Evolutionary conservation across 176 grass and related monocot species (phyloP).

Genomic region (Bolboschoenus planiculmis): DNA sequence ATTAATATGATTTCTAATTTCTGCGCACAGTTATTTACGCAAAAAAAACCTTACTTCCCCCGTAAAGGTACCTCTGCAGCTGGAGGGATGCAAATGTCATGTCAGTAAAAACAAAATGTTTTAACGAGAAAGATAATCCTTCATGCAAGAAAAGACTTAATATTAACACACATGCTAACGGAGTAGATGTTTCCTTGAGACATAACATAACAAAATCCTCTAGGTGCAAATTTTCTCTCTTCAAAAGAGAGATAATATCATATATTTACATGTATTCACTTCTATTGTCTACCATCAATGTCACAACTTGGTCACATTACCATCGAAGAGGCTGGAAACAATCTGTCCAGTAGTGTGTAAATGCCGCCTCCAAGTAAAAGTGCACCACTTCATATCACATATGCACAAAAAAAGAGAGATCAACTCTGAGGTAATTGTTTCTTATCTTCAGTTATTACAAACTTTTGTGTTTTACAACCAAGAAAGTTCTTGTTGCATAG

Average conservation of each 20-base stretch:
- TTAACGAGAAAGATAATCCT: not conserved
- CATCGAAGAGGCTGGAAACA: conserved; percentile 75
- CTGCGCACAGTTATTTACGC: no score
- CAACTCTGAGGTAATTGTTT: not conserved
- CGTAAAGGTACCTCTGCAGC: not conserved
- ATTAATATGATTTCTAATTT: no score
- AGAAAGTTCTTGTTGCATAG: not conserved
- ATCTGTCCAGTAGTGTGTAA: conserved; percentile 69
- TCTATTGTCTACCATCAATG: not conserved
- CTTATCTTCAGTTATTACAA: not conserved
- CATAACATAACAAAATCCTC: not conserved
- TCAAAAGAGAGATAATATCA: not conserved
- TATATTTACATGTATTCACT: not conserved
- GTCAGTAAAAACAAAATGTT: not conserved
- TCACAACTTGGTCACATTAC: conserved; percentile 28
- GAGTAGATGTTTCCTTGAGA: not conserved
- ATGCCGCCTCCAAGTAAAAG: conserved; percentile 80
- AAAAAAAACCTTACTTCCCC: not conserved
- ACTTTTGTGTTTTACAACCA: not conserved
- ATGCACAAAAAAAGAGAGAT: not conserved
- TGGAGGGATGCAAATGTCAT: not conserved
- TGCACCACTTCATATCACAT: conserved; percentile 39
- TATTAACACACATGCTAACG: not conserved
- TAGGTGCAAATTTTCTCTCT: not conserved
- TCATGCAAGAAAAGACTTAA: not conserved